Evolutionary conservation across 2,329 filamentous ascomycete genomes (phyloP).

Genomic region (Fusarium sp.): DNA sequence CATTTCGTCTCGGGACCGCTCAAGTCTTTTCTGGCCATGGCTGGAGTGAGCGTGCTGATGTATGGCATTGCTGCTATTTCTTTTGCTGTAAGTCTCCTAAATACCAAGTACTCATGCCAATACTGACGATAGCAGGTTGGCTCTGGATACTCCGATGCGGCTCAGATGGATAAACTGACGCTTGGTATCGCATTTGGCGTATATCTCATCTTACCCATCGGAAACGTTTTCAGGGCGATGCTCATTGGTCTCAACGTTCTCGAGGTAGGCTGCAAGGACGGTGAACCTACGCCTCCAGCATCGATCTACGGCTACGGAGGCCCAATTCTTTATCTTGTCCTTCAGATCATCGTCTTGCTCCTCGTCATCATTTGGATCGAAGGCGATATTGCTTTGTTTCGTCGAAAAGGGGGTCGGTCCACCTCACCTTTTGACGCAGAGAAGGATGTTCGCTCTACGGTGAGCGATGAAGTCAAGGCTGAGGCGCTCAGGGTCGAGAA

Average conservation of each 20-base stretch:
- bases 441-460: background rate
- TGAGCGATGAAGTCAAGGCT: background rate
- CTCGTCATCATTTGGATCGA: background rate
- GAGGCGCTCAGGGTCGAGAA: conserved; percentile 44
- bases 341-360: conserved; percentile 69
- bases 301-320: conserved; percentile 79
- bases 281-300: conserved; percentile 71
- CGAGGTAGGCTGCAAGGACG: conserved; percentile 75
- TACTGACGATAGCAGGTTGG: conserved; percentile 20
- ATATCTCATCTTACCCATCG: conserved; percentile 43
- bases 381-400: background rate
- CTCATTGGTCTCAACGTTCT: conserved; percentile 84
- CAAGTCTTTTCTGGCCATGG: conserved; percentile 74
- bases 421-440: background rate
- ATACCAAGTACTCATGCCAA: fast-evolving
- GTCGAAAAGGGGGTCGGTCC: background rate
- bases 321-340: conserved; percentile 80
- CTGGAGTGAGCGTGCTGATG: conserved; percentile 75
- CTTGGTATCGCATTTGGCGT: conserved; percentile 26
- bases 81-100: conserved; percentile 49
- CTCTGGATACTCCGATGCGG: conserved; percentile 19
- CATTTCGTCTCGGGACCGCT: conserved; percentile 74
- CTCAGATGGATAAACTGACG: conserved; percentile 18
- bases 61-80: conserved; percentile 77
- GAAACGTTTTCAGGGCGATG: conserved; percentile 73